Evolutionary conservation across 2,329 filamentous ascomycete species (phyloP).

Genomic region (Simplicillium sp.): DNA sequence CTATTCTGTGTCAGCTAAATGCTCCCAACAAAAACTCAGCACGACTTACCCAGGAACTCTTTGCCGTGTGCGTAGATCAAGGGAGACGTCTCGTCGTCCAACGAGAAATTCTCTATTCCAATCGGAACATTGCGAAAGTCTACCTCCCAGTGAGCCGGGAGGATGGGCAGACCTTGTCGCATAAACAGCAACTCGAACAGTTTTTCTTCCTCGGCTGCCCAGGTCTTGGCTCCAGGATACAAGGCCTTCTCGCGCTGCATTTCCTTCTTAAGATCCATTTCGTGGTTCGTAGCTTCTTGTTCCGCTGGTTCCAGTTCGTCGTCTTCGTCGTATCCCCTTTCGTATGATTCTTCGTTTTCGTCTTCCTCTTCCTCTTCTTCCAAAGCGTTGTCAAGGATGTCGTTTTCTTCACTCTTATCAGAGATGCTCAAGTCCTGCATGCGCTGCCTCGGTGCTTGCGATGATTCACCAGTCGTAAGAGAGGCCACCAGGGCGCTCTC

Average conservation of each 20-base stretch:
- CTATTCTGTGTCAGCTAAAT: conserved; percentile 15
- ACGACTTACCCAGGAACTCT: conserved; percentile 25
- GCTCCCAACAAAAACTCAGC: not conserved
- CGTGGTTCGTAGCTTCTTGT: conserved; percentile 18
- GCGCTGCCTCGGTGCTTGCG: too few species aligned
- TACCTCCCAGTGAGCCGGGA: conserved; percentile 29
- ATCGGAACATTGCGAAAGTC: conserved; percentile 31
- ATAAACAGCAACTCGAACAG: conserved; percentile 32
- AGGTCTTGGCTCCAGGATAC: conserved; percentile 33
- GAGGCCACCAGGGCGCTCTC: too few species aligned
- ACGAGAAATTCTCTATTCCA: conserved; percentile 23
- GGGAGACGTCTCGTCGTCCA: conserved; percentile 18
- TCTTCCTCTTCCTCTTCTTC: too few species aligned
- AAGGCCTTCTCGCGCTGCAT: conserved; percentile 33
- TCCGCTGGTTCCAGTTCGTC: not conserved
- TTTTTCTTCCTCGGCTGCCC: conserved; percentile 39
- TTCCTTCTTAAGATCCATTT: conserved; percentile 19
- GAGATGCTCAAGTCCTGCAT: too few species aligned
- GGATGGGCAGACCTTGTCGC: conserved; percentile 28
- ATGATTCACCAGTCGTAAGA: too few species aligned
- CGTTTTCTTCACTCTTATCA: too few species aligned
- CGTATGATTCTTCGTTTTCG: too few species aligned
- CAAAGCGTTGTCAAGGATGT: too few species aligned
- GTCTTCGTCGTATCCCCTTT: not conserved
- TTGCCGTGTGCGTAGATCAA: conserved; percentile 26